These are phyloP conservation scores for Neohortaea acidophila DNA, from an alignment of 495 filamentous ascomycete species.

Conservation along the genomic window DNA sequence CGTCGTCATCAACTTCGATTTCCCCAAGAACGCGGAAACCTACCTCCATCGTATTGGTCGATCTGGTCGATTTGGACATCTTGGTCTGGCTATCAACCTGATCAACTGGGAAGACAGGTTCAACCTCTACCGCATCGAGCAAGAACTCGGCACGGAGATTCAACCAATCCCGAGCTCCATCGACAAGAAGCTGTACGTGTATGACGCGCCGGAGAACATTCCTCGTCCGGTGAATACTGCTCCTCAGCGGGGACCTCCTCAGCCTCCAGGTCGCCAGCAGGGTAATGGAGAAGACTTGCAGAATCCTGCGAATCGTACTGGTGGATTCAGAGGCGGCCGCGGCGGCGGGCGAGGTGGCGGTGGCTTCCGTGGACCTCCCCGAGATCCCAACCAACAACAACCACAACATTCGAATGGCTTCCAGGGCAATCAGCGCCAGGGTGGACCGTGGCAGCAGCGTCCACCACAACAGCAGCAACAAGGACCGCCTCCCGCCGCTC, in stretches of 20 bases:
- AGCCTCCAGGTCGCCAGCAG: slow-evolving; percentile 13
- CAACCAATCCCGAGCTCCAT: slow-evolving; percentile 85
- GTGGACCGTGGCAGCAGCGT: slow-evolving; percentile 3
- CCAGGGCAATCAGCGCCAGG: slow-evolving; percentile 2
- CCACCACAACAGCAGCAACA: slow-evolving; percentile 8
- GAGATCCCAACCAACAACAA: slow-evolving; percentile 8
- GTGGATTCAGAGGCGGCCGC: slow-evolving; percentile 11
- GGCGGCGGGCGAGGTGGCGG: slow-evolving; percentile 12
- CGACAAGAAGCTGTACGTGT: slow-evolving; percentile 96
- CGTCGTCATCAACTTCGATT: slow-evolving; percentile 99
- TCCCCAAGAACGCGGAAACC: slow-evolving; percentile 98
- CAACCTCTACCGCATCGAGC: slow-evolving; percentile 97
- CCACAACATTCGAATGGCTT: slow-evolving; percentile 12
- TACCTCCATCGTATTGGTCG: slow-evolving; percentile 98
- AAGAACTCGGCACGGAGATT: slow-evolving; percentile 93
- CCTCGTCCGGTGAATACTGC: slow-evolving; percentile 51
- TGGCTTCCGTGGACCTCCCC: slow-evolving; percentile 10
- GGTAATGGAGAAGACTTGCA: slow-evolving; percentile 17
- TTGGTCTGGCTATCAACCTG: slow-evolving; percentile 94
- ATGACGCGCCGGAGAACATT: slow-evolving; percentile 88
- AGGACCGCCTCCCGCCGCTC: slow-evolving; percentile 7
- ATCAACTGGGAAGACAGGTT: slow-evolving; percentile 99
- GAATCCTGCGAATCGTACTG: slow-evolving; percentile 16
- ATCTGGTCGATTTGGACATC: slow-evolving; percentile 90
- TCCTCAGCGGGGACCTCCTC: slow-evolving; percentile 9